Percentiles rank a stretch among this genome's conserved stretches.
These are phyloP conservation scores for Neotropicomus parvogracilis DNA, from an alignment of 1,284 basidiomycete species.

Conservation along the genomic window DNA sequence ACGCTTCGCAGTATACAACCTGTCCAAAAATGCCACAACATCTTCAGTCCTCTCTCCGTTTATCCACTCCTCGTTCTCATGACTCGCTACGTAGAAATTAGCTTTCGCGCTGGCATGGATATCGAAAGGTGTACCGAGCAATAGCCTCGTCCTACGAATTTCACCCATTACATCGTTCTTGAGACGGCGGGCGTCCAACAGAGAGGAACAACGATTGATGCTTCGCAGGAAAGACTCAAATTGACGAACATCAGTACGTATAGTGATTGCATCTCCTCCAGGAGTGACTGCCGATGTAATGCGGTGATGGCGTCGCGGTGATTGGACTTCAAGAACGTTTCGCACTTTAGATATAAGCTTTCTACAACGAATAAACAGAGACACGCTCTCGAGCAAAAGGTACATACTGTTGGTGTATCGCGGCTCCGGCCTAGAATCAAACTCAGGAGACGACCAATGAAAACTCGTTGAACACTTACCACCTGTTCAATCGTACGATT, in stretches of 20 bases:
- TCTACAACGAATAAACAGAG: slow-evolving; percentile 37
- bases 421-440: slow-evolving; percentile 68
- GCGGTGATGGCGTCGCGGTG: slow-evolving; percentile 50
- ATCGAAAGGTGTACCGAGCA: slow-evolving; percentile 50
- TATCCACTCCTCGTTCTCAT: slow-evolving; percentile 82
- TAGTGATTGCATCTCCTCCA: slow-evolving; percentile 67
- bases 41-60: slow-evolving; percentile 79
- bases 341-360: slow-evolving; percentile 82
- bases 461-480: slow-evolving; percentile 44
- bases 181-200: slow-evolving; percentile 84
- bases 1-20: slow-evolving; percentile 83
- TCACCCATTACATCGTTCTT: slow-evolving; percentile 89
- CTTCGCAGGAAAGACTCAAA: slow-evolving; percentile 89
- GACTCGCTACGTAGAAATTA: slow-evolving; percentile 52
- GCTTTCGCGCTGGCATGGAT: neutral
- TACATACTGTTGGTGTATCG: slow-evolving; percentile 84
- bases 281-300: slow-evolving; percentile 38
- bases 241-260: slow-evolving; percentile 72
- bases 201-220: slow-evolving; percentile 75
- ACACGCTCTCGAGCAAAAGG: neutral
- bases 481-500: slow-evolving; percentile 89
- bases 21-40: slow-evolving; percentile 81
- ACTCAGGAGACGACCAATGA: slow-evolving; percentile 4
- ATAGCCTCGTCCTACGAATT: slow-evolving; percentile 71
- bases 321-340: slow-evolving; percentile 76